These are phyloP conservation scores for Nephelium lappaceum DNA, from an alignment of 345 rosid species.

Conservation along the genomic window DNA sequence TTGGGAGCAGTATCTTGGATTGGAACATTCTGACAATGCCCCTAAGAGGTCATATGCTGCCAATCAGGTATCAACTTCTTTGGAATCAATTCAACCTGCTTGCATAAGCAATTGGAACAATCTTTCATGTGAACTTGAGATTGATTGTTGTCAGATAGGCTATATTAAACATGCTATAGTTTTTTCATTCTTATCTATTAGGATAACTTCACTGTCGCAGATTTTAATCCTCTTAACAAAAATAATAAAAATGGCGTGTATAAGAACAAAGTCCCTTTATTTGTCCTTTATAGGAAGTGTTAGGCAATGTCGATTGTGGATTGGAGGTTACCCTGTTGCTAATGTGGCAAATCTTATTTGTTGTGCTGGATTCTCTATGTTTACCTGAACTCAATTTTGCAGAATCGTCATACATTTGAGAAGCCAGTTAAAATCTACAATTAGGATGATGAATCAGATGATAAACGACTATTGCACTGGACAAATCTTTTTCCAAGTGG, in stretches of 20 bases:
- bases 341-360: not conserved
- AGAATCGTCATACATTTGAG: slow-evolving; percentile 61
- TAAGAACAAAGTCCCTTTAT: not conserved
- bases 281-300: not conserved
- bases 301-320: not conserved
- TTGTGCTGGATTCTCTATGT: not conserved
- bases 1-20: slow-evolving; percentile 80
- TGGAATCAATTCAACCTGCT: not conserved
- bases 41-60: slow-evolving; percentile 61
- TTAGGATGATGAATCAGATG: slow-evolving; percentile 27
- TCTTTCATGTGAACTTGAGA: not conserved
- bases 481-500: not conserved
- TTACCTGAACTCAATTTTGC: slow-evolving; percentile 27
- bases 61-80: slow-evolving; percentile 47
- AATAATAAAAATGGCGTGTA: not conserved
- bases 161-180: not conserved
- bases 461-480: slow-evolving; percentile 3
- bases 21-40: slow-evolving; percentile 69
- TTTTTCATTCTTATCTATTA: not conserved
- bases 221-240: not conserved
- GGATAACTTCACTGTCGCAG: not conserved
- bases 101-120: not conserved
- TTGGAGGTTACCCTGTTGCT: not conserved
- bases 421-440: slow-evolving; percentile 64
- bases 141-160: not conserved